These are phyloP conservation scores for Cyberlindnera sargentensis DNA, from an alignment of 805 yeast genomes.

Conservation along the genomic window DNA sequence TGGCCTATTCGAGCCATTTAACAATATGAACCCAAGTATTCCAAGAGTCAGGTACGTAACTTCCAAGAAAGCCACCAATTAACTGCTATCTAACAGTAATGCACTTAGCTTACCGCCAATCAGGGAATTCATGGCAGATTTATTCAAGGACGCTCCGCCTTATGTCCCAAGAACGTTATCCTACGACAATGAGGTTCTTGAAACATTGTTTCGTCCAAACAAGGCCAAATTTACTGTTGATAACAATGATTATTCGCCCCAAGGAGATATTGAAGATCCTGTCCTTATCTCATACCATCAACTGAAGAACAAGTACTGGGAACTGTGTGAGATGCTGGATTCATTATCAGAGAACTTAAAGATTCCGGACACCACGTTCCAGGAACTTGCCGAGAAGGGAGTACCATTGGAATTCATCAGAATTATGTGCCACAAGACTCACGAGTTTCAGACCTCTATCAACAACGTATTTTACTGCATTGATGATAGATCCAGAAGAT, in stretches of 20 bases:
- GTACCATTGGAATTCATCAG: background rate
- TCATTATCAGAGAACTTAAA: too few species aligned
- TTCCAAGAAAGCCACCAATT: too few species aligned
- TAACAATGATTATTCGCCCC: too few species aligned
- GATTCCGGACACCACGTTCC: background rate
- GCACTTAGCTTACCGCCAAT: background rate
- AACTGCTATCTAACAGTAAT: background rate
- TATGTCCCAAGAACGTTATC: too few species aligned
- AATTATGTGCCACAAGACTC: background rate
- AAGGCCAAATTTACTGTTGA: background rate
- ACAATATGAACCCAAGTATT: too few species aligned
- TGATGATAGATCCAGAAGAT: background rate
- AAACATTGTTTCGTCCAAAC: background rate
- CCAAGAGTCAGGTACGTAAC: too few species aligned
- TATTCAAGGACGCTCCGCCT: background rate
- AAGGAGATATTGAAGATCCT: too few species aligned
- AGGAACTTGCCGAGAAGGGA: background rate
- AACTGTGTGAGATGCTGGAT: too few species aligned
- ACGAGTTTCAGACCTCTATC: background rate
- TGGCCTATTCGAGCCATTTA: too few species aligned
- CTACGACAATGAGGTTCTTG: background rate
- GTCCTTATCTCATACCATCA: too few species aligned
- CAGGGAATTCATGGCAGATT: background rate
- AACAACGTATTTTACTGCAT: background rate
- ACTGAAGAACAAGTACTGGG: too few species aligned